Base-by-base conservation (phyloP, 2,329 filamentous ascomycete genomes). In the Intubia oerlemansii region DNA sequence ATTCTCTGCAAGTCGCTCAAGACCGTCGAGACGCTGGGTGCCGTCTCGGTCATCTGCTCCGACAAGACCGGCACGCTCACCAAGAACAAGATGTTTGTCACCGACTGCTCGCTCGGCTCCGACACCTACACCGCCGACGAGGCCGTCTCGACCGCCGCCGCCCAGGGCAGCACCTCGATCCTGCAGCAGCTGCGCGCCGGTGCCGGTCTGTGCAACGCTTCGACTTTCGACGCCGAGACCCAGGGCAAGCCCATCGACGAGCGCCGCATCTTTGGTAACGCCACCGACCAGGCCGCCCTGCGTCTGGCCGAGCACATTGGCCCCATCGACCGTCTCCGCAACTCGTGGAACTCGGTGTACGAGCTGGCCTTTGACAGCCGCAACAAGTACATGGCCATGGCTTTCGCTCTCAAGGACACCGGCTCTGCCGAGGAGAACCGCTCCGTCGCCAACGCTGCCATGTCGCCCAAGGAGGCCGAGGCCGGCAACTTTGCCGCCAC, bases 1-100 rank as follows among this genome's bases (percentile, higher is more conserved):
- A 68, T 82, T 24, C 59, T 82, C 7, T 80, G 75, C 64, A 82
- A 82, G 49, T 78, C 71, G 0, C 55, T 82, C 25, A 78, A 77
- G 50, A 81, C 76, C 0, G 74, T 80, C 0, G 76, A 81, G 48
- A 81, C 75, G 0, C 57, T 81, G 1, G 75, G 76, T 1, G 61
- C 69, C 0, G 74, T 80, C 2, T 75, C 70, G 0, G 64, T 78
- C 7, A 70, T 82, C 20, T 79, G 75, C 44, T 78, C 72, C 0
- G 76, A 81, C 44, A 81, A 81, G 52, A 81, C 75, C 0, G 76
- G 76, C 4, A 77, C 71, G 0, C 50, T 77, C 30, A 77, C 71
- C 9, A 35, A 66, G 64, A 78, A 78, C 32, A 65, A 68, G 36
- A 80, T 81, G 75, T 58, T 63, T 2, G 73, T 79, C 1, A 77